These are phyloP conservation scores for Lantana camara DNA, from an alignment of 257 asterid species.

Conservation along the genomic window DNA sequence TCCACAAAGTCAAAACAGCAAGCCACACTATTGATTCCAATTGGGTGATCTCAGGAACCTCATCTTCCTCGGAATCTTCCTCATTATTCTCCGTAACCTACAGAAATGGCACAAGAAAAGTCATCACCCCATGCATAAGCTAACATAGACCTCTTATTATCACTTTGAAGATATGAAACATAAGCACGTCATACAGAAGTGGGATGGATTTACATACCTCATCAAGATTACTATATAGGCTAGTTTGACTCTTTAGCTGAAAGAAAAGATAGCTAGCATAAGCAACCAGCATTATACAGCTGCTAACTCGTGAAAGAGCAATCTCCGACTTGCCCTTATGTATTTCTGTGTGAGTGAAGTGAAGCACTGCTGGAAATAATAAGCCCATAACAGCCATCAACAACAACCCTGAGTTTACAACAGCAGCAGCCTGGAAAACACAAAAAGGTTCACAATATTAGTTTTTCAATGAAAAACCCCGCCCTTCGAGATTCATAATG, in stretches of 20 bases:
- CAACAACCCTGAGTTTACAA: constrained; percentile 89
- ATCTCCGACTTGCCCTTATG: constrained; percentile 88
- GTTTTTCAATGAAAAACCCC: background rate
- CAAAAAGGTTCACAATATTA: constrained; percentile 38
- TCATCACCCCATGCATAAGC: background rate
- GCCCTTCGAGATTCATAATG: background rate
- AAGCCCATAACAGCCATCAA: constrained; percentile 98
- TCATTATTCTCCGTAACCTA: constrained; percentile 57
- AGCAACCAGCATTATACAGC: constrained; percentile 92
- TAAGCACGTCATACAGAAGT: background rate
- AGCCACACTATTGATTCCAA: constrained; percentile 97
- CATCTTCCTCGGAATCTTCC: constrained; percentile 64
- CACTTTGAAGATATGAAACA: too few species aligned
- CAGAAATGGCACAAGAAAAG: too few species aligned
- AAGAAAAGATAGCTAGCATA: constrained; percentile 93
- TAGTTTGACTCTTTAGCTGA: constrained; percentile 83
- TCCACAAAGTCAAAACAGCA: constrained; percentile 81
- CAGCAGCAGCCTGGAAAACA: constrained; percentile 90
- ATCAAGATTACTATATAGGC: constrained; percentile 52
- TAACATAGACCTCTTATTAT: background rate
- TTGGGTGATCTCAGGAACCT: constrained; percentile 72
- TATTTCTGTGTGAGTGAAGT: constrained; percentile 86
- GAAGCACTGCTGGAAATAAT: constrained; percentile 91
- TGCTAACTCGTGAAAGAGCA: constrained; percentile 94
- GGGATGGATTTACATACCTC: constrained; percentile 44